Base-by-base conservation (phyloP, 257 asterid species). In the Orobanche coerulescens region DNA sequence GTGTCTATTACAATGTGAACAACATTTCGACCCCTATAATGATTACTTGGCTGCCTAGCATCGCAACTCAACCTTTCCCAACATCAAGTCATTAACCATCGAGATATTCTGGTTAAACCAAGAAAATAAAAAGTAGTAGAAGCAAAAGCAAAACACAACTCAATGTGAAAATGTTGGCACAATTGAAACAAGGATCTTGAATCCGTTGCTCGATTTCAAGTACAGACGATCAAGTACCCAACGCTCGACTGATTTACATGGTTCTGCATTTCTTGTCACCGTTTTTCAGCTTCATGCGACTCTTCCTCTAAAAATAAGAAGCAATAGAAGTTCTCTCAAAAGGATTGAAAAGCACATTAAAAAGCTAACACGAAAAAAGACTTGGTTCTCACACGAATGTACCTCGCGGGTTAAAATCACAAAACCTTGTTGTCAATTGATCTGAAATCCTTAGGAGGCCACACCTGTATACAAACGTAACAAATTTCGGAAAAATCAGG, bases 391-490 rank as follows among this genome's bases (percentile, higher is more conserved):
- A n/a, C 10, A 51, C 11, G 34, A 48, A n/a, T 39, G 23, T 69
- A 72, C 66, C 90, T 72, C 54, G 23, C 58, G 59, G 40, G 62
- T 23, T 62, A 43, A 49, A 66, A 59, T 66, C 72, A 66, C 39
- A 28, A 26, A 53, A 52, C 66, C 30, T 64, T 61, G 59, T 68
- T 69, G 55, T 70, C 74, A 40, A 79, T 36, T 14, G 74, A 77
- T 71, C 80, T 74, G 64, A 78, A 72, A 65, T 81, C 80, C 71
- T 72, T 42, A 25, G 71, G 78, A 40, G 95, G 91, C 91, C 94
- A 84, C 15, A 78, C 54, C 88, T 82, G 75, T 20, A 59, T 14
- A 59, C 49, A 43, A 48, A 58, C 30, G 23, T n/a, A 48, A 7
- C 1, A 18, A 42, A 6, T 26, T 2, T 26, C 2, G 5, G 2